Percentiles rank a stretch among this genome's conserved stretches.
Conservation (phyloP, 768 basidiomycete genomes). For the Boletellus ananiceps region DNA sequence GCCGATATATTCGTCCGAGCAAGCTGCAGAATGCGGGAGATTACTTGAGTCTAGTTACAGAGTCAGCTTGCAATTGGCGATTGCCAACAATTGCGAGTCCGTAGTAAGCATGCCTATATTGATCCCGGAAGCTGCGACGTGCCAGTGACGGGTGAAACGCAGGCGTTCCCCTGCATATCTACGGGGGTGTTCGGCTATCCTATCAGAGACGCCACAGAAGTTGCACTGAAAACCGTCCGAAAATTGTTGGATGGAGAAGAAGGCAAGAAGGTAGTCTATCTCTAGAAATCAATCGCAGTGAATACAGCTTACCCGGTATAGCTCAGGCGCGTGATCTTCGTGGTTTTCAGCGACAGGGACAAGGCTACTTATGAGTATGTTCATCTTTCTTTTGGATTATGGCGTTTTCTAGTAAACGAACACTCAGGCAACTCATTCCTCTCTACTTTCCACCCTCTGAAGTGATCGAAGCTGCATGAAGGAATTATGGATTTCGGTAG, state of each 20-base stretch:
- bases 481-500: neutral
- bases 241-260: conserved; percentile 51
- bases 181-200: conserved; percentile 81
- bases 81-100: conserved; percentile 54
- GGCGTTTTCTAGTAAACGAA: neutral
- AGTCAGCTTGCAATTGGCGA: conserved; percentile 57
- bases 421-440: conserved; percentile 46
- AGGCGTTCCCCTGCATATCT: conserved; percentile 82
- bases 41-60: conserved; percentile 67
- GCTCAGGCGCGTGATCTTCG: conserved; percentile 73
- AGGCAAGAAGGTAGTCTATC: conserved; percentile 37
- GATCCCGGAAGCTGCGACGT: neutral
- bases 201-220: conserved; percentile 61
- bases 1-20: conserved; percentile 48
- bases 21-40: conserved; percentile 42
- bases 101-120: conserved; percentile 40
- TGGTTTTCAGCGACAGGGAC: conserved; percentile 65
- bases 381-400: neutral
- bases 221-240: conserved; percentile 60
- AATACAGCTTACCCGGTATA: conserved; percentile 17
- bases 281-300: neutral
- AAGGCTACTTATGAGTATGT: conserved; percentile 62
- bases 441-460: conserved; percentile 52
- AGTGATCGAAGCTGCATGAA: neutral
- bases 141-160: neutral